phyloP scores from a whole-genome alignment of 164 flowering plant species.

The Paratinospora sagittata region DNA sequence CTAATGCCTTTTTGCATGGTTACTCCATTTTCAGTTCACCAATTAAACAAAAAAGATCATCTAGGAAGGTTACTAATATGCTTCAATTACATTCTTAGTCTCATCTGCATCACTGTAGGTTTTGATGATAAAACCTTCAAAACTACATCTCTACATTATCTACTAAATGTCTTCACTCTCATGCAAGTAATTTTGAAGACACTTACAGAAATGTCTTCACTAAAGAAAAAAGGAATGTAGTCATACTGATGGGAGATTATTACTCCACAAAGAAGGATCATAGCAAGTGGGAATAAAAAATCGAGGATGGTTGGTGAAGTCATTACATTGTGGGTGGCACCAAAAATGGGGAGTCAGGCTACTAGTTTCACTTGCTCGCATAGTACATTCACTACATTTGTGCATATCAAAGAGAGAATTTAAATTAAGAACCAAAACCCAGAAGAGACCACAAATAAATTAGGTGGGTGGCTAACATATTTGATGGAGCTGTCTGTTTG shows the following conservation, averaged over 20 bases:
- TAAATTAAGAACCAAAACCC: background rate
- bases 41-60: too few relatives aligned
- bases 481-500: background rate
- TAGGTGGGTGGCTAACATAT: background rate
- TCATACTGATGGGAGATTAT: background rate
- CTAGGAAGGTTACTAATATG: too few relatives aligned
- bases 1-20: too few relatives aligned
- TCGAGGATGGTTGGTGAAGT: too few relatives aligned
- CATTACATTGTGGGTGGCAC: background rate
- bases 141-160: background rate
- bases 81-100: too few relatives aligned
- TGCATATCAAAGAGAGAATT: background rate
- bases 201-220: background rate
- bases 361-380: background rate
- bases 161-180: background rate
- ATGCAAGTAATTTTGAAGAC: background rate
- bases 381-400: background rate
- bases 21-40: too few relatives aligned
- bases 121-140: too few relatives aligned
- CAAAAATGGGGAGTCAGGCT: too few relatives aligned
- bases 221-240: background rate
- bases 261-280: too few relatives aligned
- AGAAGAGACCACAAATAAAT: background rate
- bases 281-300: too few relatives aligned
- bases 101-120: too few relatives aligned